Base-by-base conservation (phyloP, 2,329 filamentous ascomycete species). In the Truncatella angustata region DNA sequence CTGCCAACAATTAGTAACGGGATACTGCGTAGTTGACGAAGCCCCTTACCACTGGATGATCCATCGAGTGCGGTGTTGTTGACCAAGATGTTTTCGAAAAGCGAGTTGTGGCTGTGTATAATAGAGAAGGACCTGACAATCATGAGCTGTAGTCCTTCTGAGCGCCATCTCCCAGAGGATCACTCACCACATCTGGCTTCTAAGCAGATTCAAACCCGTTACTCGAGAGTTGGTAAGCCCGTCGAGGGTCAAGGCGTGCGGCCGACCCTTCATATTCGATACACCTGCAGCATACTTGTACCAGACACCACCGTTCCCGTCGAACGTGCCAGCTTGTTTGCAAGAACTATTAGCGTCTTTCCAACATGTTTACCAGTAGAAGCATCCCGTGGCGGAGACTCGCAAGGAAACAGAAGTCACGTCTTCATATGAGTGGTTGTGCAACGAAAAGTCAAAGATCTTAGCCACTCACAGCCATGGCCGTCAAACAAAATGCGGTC, bases 311-410 rank as follows among this genome's bases (percentile, higher is more conserved):
- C 82, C 82, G 58, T 85, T 84, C 9, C 82, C 81, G 59, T 84
- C 73, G 14, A 85, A 66, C 3, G 76, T 81, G 4, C 82, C 82
- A n/a, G n/a, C n/a, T n/a, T n/a, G n/a, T n/a, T n/a, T n/a, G n/a
- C n/a, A n/a, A n/a, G n/a, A n/a, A n/a, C n/a, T n/a, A n/a, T n/a
- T n/a, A n/a, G n/a, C n/a, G n/a, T n/a, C n/a, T n/a, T n/a, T n/a
- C n/a, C n/a, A n/a, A n/a, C n/a, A n/a, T n/a, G n/a, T n/a, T n/a
- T n/a, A n/a, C n/a, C n/a, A n/a, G n/a, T n/a, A n/a, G n/a, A n/a
- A n/a, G n/a, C n/a, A n/a, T n/a, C n/a, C n/a, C n/a, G n/a, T n/a
- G n/a, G n/a, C n/a, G n/a, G n/a, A n/a, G n/a, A n/a, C n/a, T n/a
- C n/a, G n/a, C n/a, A n/a, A n/a, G n/a, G n/a, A n/a, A n/a, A n/a